Base-by-base conservation (phyloP, 306 rosid genomes). In the Mucuna pruriens region DNA sequence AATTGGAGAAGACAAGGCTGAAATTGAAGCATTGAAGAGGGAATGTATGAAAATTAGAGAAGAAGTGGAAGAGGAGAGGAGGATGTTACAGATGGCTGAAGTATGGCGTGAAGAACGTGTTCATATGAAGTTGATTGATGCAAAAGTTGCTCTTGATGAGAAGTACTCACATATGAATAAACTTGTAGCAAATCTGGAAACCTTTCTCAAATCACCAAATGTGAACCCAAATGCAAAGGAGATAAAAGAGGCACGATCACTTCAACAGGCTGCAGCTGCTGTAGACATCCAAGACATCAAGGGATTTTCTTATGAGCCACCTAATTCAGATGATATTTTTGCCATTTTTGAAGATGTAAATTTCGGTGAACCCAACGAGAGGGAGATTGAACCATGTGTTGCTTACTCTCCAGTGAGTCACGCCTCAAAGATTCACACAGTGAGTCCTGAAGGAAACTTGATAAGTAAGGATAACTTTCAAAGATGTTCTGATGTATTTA, bases 91-190 rank as follows among this genome's bases (percentile, higher is more conserved):
- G 86, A 89, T 91, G 94, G 97, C 95, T 62, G 97, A 95, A 88
- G 95, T 95, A 75, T 95, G 98, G 98, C 97, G 98, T 3, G 98
- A 95, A 85, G 97, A 95, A 86, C 97, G 97, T 34, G 97, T 95
- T 76, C 97, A 95, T 77, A 95, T 95, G 98, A 95, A 95, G 82
- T 86, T 95, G 80, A 87, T 92, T 54, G 97, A 95, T 84, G 98
- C 97, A 17, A 94, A 92, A 84, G 92, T 94, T 84, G 95, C 97
- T 17, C 89, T 95, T 71, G 97, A 95, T 58, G 88, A 91, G 76
- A 95, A 91, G 87, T 91, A 92, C 72, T 90, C 97, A 71, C 91
- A 85, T 66, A 95, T 95, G 97, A 91, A 89, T 88, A 88, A 87
- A 81, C 94, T 95, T 62, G 92, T 90, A 19, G 84, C 88, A 31